These are phyloP conservation scores for Rosellinia necatrix DNA, from an alignment of 2,329 filamentous ascomycete genomes.

Conservation along the genomic window DNA sequence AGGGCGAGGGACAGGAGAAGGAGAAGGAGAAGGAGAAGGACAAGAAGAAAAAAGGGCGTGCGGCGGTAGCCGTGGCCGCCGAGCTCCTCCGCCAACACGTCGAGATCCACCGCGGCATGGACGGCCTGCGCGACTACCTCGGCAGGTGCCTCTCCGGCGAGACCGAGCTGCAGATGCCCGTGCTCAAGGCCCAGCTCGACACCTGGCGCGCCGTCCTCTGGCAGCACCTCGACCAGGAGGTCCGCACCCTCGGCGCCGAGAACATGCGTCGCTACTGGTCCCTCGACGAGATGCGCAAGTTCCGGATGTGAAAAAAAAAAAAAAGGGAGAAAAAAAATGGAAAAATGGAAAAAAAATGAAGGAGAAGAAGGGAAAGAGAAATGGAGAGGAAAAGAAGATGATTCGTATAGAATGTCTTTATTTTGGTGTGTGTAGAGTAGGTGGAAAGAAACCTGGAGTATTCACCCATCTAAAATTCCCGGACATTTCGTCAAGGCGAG, in stretches of 20 bases:
- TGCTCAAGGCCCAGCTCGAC: conserved; percentile 75
- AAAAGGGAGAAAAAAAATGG: no score
- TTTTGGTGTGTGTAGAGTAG: no score
- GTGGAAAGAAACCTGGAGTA: no score
- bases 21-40: conserved; percentile 18
- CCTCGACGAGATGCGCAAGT: conserved; percentile 70
- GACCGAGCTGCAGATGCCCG: conserved; percentile 57
- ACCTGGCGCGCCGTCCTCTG: conserved; percentile 78
- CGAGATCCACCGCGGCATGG: conserved; percentile 78
- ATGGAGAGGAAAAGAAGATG: neutral
- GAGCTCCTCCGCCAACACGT: conserved; percentile 75
- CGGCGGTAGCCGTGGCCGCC: no score
- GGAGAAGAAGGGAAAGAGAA: no score
- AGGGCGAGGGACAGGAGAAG: conserved; percentile 21
- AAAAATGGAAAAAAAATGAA: no score
- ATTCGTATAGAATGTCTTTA: no score
- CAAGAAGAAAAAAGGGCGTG: no score
- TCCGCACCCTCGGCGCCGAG: conserved; percentile 75
- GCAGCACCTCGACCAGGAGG: conserved; percentile 84
- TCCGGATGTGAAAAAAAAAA: conserved; percentile 62
- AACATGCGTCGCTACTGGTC: conserved; percentile 89
- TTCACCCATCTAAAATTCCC: no score
- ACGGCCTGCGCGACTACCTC: conserved; percentile 69
- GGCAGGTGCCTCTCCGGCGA: conserved; percentile 65
- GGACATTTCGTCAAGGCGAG: no score